Conservation (phyloP, 2,329 filamentous ascomycete genomes). For the Talaromyces sp. region DNA sequence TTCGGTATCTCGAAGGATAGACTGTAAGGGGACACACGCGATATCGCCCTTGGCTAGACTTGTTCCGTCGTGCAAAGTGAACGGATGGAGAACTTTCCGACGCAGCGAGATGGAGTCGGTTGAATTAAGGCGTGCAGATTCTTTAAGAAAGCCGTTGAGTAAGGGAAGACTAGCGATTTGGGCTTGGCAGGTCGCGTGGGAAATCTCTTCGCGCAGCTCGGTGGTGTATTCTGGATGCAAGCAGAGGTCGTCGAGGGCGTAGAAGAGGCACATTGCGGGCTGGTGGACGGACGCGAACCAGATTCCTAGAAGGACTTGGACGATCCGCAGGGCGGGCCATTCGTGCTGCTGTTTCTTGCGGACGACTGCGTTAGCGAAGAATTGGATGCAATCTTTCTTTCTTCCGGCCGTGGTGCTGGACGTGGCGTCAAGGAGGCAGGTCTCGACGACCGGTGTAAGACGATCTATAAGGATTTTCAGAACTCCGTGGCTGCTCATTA, state of each 20-base stretch:
- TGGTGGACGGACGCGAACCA: conserved; percentile 10
- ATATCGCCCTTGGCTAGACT: neutral
- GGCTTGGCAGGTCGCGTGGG: too few species aligned
- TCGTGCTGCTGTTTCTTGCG: neutral
- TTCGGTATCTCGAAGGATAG: neutral
- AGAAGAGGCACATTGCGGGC: conserved; percentile 1
- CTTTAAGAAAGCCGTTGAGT: conserved; percentile 14
- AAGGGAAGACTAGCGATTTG: too few species aligned
- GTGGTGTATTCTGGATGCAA: too few species aligned
- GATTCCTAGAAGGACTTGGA: conserved; percentile 3
- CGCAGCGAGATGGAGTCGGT: conserved; percentile 4
- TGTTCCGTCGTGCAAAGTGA: neutral
- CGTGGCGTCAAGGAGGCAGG: neutral
- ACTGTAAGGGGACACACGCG: neutral
- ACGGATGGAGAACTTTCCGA: neutral
- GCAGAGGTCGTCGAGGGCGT: conserved; percentile 5
- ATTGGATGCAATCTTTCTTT: conserved; percentile 5
- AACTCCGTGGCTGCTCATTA: neutral
- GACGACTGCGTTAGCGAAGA: neutral
- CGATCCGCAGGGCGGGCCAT: neutral
- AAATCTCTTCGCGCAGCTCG: too few species aligned
- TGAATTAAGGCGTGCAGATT: conserved; percentile 2
- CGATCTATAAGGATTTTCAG: neutral
- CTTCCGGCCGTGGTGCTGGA: too few species aligned
- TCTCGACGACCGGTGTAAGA: neutral